Conservation (phyloP, 129 eudicot species). For the Chrysanthemum makinoi region DNA sequence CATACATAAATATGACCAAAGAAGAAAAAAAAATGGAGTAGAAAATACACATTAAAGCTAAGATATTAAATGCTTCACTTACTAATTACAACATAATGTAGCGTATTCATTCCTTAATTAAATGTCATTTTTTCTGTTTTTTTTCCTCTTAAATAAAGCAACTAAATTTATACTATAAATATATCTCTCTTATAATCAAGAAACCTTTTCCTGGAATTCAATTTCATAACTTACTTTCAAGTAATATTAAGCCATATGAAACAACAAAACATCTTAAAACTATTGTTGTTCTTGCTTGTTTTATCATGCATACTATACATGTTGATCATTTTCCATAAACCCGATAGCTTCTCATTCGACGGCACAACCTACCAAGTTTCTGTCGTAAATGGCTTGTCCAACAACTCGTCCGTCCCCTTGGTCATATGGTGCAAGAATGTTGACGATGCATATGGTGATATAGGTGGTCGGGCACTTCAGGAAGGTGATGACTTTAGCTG, state of each 20-base stretch:
- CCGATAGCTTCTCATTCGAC: not conserved
- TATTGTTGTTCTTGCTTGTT: conserved; percentile 1
- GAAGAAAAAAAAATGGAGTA: too few relatives aligned
- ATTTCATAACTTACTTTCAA: not conserved
- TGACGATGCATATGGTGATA: conserved; percentile 14
- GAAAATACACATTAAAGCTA: too few relatives aligned
- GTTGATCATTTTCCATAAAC: conserved; percentile 1
- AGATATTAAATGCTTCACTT: too few relatives aligned
- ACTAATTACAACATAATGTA: too few relatives aligned
- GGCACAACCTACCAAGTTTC: conserved; percentile 26
- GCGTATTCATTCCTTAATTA: too few relatives aligned
- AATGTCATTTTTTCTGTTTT: too few relatives aligned
- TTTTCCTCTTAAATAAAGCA: too few relatives aligned
- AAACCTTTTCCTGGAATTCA: not conserved
- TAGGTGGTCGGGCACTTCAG: conserved; percentile 44
- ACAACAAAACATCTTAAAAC: not conserved
- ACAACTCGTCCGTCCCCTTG: conserved; percentile 37
- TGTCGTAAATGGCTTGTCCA: conserved; percentile 33
- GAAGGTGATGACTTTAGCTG: conserved; percentile 45
- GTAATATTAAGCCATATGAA: not conserved
- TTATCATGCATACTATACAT: conserved; percentile 2
- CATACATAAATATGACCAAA: too few relatives aligned
- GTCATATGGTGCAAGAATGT: conserved; percentile 37
- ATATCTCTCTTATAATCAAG: not conserved
- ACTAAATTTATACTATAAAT: too few relatives aligned